These are phyloP conservation scores for Sechiopsis laciniata DNA, from an alignment of 306 rosid genomes.

Conservation along the genomic window DNA sequence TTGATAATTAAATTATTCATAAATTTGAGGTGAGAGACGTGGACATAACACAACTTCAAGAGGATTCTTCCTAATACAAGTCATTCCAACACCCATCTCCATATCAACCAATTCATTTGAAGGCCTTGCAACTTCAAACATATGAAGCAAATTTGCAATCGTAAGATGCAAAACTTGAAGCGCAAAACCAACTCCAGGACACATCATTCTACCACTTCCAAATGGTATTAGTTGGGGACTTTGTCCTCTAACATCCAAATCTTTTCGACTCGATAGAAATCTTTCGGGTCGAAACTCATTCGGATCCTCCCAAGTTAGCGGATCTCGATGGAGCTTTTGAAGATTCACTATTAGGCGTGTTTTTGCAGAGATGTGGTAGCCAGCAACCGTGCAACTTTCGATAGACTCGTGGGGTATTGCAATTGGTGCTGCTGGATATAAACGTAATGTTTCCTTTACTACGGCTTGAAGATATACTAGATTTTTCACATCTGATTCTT, in stretches of 20 bases:
- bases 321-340: conserved; percentile 32
- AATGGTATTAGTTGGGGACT: conserved; percentile 29
- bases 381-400: conserved; percentile 28
- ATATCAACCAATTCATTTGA: background rate
- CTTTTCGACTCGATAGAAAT: conserved; percentile 17
- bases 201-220: conserved; percentile 25
- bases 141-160: conserved; percentile 29
- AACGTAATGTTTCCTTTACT: conserved; percentile 5
- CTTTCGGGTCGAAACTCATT: conserved; percentile 25
- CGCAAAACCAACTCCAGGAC: conserved; percentile 25
- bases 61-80: conserved; percentile 14
- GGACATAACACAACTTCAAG: conserved; percentile 26
- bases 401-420: conserved; percentile 16
- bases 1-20: too few species aligned
- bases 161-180: conserved; percentile 22
- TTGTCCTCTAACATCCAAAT: conserved; percentile 25
- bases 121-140: conserved; percentile 22
- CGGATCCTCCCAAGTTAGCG: conserved; percentile 30
- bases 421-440: conserved; percentile 30
- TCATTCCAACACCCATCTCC: background rate
- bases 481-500: conserved; percentile 26
- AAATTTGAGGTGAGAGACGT: background rate
- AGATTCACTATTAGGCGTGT: conserved; percentile 27
- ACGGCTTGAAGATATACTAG: conserved; percentile 27
- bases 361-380: conserved; percentile 22